Percentiles rank a stretch among this genome's conserved stretches.
These are phyloP conservation scores for Suillus hirtellus DNA, from an alignment of 768 basidiomycete species.

Conservation along the genomic window DNA sequence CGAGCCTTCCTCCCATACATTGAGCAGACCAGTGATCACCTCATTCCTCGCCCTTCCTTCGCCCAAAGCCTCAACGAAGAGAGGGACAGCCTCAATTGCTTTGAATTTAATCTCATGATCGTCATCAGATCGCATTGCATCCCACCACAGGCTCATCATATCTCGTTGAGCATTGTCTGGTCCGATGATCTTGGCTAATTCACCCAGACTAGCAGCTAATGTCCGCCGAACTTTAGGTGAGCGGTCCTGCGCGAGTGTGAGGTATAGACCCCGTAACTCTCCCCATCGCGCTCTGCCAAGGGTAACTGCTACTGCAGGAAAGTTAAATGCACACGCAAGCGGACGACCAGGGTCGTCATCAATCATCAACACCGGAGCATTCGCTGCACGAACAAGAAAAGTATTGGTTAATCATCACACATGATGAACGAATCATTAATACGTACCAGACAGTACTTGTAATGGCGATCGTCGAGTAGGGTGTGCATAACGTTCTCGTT, in stretches of 20 bases:
- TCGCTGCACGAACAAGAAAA: slow-evolving; percentile 16
- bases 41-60: slow-evolving; percentile 42
- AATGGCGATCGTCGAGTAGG: slow-evolving; percentile 12
- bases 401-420: slow-evolving; percentile 12
- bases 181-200: slow-evolving; percentile 85
- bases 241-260: slow-evolving; percentile 59
- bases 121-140: slow-evolving; percentile 51
- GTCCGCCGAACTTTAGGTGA: slow-evolving; percentile 70
- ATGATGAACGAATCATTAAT: not conserved
- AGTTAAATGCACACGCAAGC: slow-evolving; percentile 84
- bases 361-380: slow-evolving; percentile 42
- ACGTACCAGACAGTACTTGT: slow-evolving; percentile 22
- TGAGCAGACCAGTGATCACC: slow-evolving; percentile 48
- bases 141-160: slow-evolving; percentile 72
- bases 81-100: slow-evolving; percentile 63
- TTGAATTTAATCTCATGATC: slow-evolving; percentile 72
- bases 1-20: slow-evolving; percentile 56
- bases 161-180: slow-evolving; percentile 64
- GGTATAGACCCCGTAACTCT: slow-evolving; percentile 68
- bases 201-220: slow-evolving; percentile 86
- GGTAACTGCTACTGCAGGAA: slow-evolving; percentile 86
- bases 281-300: slow-evolving; percentile 76
- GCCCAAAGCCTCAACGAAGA: slow-evolving; percentile 56
- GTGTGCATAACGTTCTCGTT: slow-evolving; percentile 40
- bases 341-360: slow-evolving; percentile 70